A percentile compares a stretch with the other conserved stretches of the same genome.
These are phyloP conservation scores for Colletotrichum sidae DNA, from an alignment of 2,329 filamentous ascomycete genomes.

Conservation along the genomic window DNA sequence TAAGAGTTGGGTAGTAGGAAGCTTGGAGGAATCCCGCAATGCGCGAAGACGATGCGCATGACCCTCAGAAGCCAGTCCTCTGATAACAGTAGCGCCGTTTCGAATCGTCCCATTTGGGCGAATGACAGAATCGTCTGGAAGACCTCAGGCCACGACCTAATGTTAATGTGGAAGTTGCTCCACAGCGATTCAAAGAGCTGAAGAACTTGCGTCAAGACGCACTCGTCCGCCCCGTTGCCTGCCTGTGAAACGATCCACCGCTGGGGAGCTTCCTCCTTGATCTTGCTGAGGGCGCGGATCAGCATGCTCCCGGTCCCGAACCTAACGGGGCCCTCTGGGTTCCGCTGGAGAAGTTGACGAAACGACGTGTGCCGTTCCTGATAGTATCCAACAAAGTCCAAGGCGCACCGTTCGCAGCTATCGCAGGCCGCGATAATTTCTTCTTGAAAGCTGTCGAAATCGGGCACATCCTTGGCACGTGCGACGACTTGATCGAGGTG, in stretches of 20 bases:
- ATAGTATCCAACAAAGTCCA: conserved; percentile 73
- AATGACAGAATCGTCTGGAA: conserved; percentile 79
- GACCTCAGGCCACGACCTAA: conserved; percentile 80
- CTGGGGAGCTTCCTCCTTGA: conserved; percentile 61
- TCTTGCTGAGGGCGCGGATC: conserved; percentile 61
- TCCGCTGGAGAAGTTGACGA: conserved; percentile 73
- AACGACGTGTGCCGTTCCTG: conserved; percentile 65
- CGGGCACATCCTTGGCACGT: conserved; percentile 75
- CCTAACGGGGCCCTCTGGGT: conserved; percentile 68
- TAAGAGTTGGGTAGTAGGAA: conserved; percentile 67
- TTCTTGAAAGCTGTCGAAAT: conserved; percentile 67
- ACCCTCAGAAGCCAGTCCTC: conserved; percentile 70
- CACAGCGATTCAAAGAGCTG: conserved; percentile 67
- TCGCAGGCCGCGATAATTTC: conserved; percentile 61
- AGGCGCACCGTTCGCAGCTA: conserved; percentile 65
- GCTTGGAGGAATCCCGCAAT: conserved; percentile 57
- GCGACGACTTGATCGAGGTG: conserved; percentile 83
- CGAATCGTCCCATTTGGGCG: conserved; percentile 68
- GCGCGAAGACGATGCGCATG: conserved; percentile 71
- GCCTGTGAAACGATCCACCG: conserved; percentile 55
- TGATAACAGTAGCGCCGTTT: conserved; percentile 70
- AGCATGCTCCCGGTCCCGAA: conserved; percentile 63
- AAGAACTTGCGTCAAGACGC: conserved; percentile 9
- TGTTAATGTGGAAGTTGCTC: conserved; percentile 69
- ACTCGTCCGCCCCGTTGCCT: conserved; percentile 40